Base-by-base conservation (phyloP, 257 asterid genomes). In the Ajuga chamaepitys region DNA sequence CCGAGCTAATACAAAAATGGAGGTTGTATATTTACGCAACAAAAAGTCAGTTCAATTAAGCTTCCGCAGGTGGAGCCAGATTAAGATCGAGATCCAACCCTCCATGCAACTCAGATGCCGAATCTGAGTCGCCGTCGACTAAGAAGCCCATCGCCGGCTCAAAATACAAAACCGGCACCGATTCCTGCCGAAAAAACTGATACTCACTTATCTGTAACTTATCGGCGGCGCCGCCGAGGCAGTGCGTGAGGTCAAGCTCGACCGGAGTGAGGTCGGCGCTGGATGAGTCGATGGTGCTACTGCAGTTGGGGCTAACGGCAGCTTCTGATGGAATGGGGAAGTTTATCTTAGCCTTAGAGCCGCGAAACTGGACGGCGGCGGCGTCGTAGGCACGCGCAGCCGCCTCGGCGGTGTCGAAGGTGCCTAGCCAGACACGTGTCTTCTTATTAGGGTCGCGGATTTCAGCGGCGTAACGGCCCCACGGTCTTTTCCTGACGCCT, bases 381-480 rank as follows among this genome's bases (percentile, higher is more conserved):
- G 72, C 58, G 72, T 67, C 72, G 65, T 67, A 67, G 65, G 72
- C 72, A 10, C 58, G 58, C 37, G 72, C 72, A 25, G 72, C 72
- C 72, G 42, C 65, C 65, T 55, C 65, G 58, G 72, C 72, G 58
- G 72, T 67, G 58, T 67, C 72, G 50, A 67, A 67, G 34, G 72
- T 67, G 65, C 72, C 72, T 5, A 67, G 37, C 72, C 72, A 67
- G 65, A 56, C 58, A 8, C 72, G 72, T 7, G 65, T 57, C 72
- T 67, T 67, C 58, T 67, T 67, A 18, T 55, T 42, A 0, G 72
- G 72, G 72, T 67, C 72, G 57, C 72, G 72, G 72, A 67, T 67
- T 53, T 67, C 72, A 58, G 72, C 72, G 38, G 72, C 72, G 65
- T 67, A 67, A 38, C 72, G 72, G 48, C 72, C 72, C 72, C 72